Percentiles rank a stretch among this genome's conserved stretches.
These are phyloP conservation scores for Pulicaria dysenterica DNA, from an alignment of 129 eudicot genomes.

Conservation along the genomic window DNA sequence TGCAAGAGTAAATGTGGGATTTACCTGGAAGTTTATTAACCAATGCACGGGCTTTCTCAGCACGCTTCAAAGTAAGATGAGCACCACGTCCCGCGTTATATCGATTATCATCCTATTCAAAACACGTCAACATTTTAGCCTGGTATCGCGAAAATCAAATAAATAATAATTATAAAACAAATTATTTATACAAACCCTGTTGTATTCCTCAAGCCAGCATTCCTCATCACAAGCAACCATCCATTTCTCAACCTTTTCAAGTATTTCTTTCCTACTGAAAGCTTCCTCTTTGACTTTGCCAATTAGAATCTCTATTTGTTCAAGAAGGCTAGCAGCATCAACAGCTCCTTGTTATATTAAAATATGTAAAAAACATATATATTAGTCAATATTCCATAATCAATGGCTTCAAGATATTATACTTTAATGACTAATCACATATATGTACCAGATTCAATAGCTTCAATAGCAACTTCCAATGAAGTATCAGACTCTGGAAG, in stretches of 20 bases:
- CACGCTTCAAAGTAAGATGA: constrained; percentile 88
- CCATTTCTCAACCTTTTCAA: constrained; percentile 88
- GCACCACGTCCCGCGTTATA: constrained; percentile 96
- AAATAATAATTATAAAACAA: neutral
- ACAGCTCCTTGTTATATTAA: constrained; percentile 59
- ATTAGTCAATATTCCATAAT: constrained; percentile 14
- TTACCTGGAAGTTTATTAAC: constrained; percentile 90
- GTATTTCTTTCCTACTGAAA: constrained; percentile 85
- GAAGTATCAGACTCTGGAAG: constrained; percentile 54
- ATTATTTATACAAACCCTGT: constrained; percentile 49
- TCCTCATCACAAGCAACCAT: constrained; percentile 86
- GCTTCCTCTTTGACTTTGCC: constrained; percentile 87
- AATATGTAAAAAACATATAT: neutral
- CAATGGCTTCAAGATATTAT: constrained; percentile 1
- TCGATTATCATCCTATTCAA: constrained; percentile 76
- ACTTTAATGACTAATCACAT: neutral
- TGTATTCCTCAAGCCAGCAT: constrained; percentile 93
- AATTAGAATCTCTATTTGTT: constrained; percentile 80
- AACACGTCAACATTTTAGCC: neutral
- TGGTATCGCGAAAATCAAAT: neutral
- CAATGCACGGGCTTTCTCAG: constrained; percentile 91
- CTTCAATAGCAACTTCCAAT: constrained; percentile 50
- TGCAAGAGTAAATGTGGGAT: neutral
- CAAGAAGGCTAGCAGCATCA: constrained; percentile 81
- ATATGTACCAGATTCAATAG: constrained; percentile 48